These are phyloP conservation scores for Gilbertella persicaria DNA, from an alignment of 371 early-diverging fungal genomes.

Conservation along the genomic window DNA sequence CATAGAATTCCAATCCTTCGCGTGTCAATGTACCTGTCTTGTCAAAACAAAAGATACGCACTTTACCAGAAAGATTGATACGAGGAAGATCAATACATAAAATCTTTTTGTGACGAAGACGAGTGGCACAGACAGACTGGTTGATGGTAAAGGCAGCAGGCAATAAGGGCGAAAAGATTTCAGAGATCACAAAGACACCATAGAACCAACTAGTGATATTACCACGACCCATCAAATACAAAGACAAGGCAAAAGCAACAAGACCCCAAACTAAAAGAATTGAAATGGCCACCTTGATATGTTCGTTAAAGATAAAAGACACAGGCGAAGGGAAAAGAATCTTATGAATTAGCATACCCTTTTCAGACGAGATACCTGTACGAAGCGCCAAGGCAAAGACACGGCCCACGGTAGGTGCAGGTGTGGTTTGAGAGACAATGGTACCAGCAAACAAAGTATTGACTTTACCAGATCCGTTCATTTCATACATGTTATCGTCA, in stretches of 20 bases:
- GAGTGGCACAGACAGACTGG: conserved; percentile 68
- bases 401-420: conserved; percentile 10
- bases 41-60: conserved; percentile 88
- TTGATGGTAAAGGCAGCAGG: conserved; percentile 76
- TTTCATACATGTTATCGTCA: conserved; percentile 43
- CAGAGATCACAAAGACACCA: conserved; percentile 62
- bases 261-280: conserved; percentile 64
- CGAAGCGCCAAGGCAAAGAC: conserved; percentile 60
- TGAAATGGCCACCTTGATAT: conserved; percentile 66
- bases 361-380: conserved; percentile 79
- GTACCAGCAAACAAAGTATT: conserved; percentile 69
- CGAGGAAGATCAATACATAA: conserved; percentile 75
- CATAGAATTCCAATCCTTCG: conserved; percentile 71
- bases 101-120: conserved; percentile 62
- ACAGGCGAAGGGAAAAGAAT: conserved; percentile 70
- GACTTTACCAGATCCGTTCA: conserved; percentile 41
- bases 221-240: conserved; percentile 32
- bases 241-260: conserved; percentile 49
- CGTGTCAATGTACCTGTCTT: conserved; percentile 85
- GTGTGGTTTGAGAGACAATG: conserved; percentile 47
- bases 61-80: conserved; percentile 85
- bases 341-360: conserved; percentile 76
- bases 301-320: conserved; percentile 73
- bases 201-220: conserved; percentile 36
- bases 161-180: conserved; percentile 65